phyloP scores from a whole-genome alignment of 2,329 filamentous ascomycete genomes.

The Macroventuria anomochaeta region DNA sequence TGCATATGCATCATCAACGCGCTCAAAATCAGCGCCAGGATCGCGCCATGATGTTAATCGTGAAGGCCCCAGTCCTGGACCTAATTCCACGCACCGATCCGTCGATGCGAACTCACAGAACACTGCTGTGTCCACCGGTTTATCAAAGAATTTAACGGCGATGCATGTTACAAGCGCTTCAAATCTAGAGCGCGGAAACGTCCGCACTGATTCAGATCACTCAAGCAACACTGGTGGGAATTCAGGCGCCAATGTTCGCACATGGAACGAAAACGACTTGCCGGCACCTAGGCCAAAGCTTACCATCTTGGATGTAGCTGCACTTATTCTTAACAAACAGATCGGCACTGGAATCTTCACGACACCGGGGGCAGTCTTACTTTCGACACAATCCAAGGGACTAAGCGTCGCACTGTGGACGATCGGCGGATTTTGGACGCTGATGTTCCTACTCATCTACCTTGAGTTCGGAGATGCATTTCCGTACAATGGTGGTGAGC shows the following conservation, averaged over 20 bases:
- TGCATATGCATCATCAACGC: too few species aligned
- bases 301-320: constrained; percentile 14
- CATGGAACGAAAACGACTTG: background rate
- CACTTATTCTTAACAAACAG: constrained; percentile 21
- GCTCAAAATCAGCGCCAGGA: too few species aligned
- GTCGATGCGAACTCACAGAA: background rate
- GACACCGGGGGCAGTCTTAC: constrained; percentile 55
- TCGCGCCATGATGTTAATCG: too few species aligned
- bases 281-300: constrained; percentile 7
- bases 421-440: constrained; percentile 56
- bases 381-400: constrained; percentile 44
- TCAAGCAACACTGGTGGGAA: background rate
- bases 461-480: constrained; percentile 60
- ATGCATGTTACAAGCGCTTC: background rate
- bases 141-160: background rate
- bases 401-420: constrained; percentile 59
- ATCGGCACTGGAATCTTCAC: constrained; percentile 60
- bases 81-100: background rate
- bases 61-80: background rate
- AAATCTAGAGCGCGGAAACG: background rate
- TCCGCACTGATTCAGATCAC: background rate
- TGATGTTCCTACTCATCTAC: constrained; percentile 54
- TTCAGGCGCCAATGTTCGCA: background rate
- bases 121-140: background rate
- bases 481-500: constrained; percentile 52